Evolutionary conservation across 2,329 filamentous ascomycete genomes (phyloP), one percentile per base, ranked within the genome.

Genomic region (Ceratocystis huliohia): DNA sequence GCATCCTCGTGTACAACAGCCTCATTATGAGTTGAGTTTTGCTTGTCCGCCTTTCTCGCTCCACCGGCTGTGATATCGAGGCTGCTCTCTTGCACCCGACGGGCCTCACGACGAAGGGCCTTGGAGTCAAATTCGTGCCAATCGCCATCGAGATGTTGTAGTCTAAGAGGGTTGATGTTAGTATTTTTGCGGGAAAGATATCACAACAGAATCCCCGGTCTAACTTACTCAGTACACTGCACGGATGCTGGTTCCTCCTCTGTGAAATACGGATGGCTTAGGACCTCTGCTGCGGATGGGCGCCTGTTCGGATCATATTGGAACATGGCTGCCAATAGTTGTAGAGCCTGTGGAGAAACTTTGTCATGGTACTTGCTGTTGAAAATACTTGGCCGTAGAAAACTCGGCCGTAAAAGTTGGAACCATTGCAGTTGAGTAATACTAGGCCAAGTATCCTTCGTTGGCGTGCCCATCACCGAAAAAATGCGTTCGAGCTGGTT

Each of bases 51-150:
- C 10, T 33, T 37, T 17, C 33, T 59, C 6, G 10, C 56, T 0
- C 25, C 25, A 37, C 33, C 28, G 2, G 6, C 17, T 37, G 76
- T 53, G 75, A 75, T 5, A 77, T 78, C 3, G 15, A 30, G 33
- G 78, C 56, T 17, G 10, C 33, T 37, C 59, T 66, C 66, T 28
- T 61, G 81, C 68, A 79, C 80, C 65, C 84, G 84, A 74, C 94
- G 90, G 71, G 91, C 93, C 75, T 96, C 92, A 71, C 94, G 94
- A 41, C 94, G 83, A 30, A 96, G 80, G 17, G 91, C 92, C 77
- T 99, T 99, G 66, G 91, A 96, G 77, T 99, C 94, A 72, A 97
- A 96, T 74, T 99, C 94, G 74, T 99, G 94, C 94, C 94, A 99
- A 72, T 99, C 94, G 25, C 94, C 94, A 71, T 94, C 85, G 37